Evolutionary conservation across 208 protist species (phyloP).

Genomic region (Acanthamoeba lenticulata): DNA sequence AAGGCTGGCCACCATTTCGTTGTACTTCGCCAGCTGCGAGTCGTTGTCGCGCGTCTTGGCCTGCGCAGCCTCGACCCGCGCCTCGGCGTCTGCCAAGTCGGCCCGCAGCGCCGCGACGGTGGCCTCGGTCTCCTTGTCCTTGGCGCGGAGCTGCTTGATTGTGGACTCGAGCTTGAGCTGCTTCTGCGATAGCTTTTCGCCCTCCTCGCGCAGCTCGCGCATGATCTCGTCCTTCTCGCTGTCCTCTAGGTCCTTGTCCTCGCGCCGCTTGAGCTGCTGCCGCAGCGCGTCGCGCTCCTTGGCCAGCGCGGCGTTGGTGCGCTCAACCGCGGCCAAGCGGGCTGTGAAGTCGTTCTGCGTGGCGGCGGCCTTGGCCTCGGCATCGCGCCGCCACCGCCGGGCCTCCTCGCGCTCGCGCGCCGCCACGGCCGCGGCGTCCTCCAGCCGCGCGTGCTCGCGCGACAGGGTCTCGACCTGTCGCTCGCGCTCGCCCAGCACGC

Average conservation of each 20-base stretch:
- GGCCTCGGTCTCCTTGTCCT: not conserved
- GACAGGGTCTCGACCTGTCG: not conserved
- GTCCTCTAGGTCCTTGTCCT: conserved; percentile 9
- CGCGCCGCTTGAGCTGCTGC: not conserved
- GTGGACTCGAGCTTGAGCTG: conserved; percentile 37
- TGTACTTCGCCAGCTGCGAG: conserved; percentile 6
- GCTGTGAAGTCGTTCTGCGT: not conserved
- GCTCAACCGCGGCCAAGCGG: not conserved
- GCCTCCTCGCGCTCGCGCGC: not conserved
- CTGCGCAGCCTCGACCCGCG: not conserved
- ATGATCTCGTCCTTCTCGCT: conserved; percentile 53
- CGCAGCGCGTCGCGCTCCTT: conserved; percentile 1
- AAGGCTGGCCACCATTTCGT: not conserved
- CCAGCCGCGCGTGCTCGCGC: not conserved
- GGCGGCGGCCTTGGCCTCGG: not conserved
- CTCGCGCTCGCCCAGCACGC: not conserved
- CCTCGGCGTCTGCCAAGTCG: not conserved
- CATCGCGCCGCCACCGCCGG: not conserved
- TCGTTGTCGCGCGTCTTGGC: not conserved
- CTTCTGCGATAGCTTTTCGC: conserved; percentile 54
- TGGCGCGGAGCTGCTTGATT: not conserved
- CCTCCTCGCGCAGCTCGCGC: not conserved
- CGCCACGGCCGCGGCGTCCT: not conserved
- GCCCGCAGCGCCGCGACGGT: not conserved
- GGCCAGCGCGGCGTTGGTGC: not conserved